Evolutionary conservation across 306 rosid genomes (phyloP).

Genomic region (Betula pendula): DNA sequence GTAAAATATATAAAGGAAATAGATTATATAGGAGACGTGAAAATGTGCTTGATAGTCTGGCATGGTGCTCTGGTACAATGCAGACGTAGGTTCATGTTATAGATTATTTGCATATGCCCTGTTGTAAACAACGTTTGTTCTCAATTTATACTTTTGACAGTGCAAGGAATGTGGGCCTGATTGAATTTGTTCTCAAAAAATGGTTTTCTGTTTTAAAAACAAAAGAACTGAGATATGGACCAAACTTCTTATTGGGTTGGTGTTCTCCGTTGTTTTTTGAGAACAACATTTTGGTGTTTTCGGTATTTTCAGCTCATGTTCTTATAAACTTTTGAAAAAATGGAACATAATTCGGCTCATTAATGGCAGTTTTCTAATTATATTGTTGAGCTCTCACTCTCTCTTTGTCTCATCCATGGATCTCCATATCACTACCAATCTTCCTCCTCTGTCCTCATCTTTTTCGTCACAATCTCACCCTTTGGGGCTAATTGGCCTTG

Average conservation of each 20-base stretch:
- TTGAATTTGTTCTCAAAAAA: neutral
- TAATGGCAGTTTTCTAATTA: neutral
- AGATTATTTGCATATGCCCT: neutral
- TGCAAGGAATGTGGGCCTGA: neutral
- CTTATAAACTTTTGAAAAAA: too few species aligned
- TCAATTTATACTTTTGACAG: too few species aligned
- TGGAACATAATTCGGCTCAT: neutral
- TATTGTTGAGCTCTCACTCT: neutral
- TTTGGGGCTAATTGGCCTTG: neutral
- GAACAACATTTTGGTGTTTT: neutral
- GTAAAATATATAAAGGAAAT: neutral
- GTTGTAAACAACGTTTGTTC: neutral
- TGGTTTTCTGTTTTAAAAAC: too few species aligned
- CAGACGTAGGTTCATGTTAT: neutral
- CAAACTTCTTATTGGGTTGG: neutral
- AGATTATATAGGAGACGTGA: neutral
- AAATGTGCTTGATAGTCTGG: neutral
- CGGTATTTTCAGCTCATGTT: neutral
- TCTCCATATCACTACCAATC: too few species aligned
- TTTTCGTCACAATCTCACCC: neutral
- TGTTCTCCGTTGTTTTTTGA: neutral
- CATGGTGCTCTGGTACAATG: neutral
- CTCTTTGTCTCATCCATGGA: neutral
- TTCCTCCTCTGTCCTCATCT: too few species aligned
- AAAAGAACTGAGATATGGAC: neutral